These are phyloP conservation scores for Mychonastes homosphaera DNA, from an alignment of 139 green algal species.

Conservation along the genomic window DNA sequence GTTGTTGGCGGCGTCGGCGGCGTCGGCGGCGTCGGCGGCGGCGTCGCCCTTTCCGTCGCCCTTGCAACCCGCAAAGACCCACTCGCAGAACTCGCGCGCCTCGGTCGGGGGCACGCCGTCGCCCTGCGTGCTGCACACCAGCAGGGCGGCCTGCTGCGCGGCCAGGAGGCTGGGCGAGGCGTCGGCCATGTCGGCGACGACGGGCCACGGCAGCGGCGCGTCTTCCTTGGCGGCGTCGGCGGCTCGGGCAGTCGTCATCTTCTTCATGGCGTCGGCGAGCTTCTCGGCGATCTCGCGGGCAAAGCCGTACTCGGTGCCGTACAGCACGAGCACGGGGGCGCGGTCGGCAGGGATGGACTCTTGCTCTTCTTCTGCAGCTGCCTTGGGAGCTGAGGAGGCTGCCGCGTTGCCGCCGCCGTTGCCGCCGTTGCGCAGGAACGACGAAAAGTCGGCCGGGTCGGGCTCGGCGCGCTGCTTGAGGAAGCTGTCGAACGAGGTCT, in stretches of 20 bases:
- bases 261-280: slow-evolving; percentile 29
- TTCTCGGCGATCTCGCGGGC: slow-evolving; percentile 76
- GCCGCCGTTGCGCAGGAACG: slow-evolving; percentile 10
- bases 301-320: slow-evolving; percentile 84
- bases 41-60: too few species aligned
- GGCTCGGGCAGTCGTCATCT: neutral
- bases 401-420: neutral
- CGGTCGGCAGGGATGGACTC: slow-evolving; percentile 19
- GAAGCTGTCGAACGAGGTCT: slow-evolving; percentile 14
- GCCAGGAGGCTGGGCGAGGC: slow-evolving; percentile 20
- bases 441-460: slow-evolving; percentile 15
- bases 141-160: slow-evolving; percentile 46
- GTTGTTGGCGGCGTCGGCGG: too few species aligned
- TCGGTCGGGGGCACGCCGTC: slow-evolving; percentile 79
- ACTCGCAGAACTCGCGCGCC: slow-evolving; percentile 73
- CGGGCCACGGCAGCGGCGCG: too few species aligned
- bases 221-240: neutral
- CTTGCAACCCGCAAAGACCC: slow-evolving; percentile 43
- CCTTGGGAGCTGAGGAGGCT: neutral
- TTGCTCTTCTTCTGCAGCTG: neutral
- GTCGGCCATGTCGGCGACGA: neutral
- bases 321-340: slow-evolving; percentile 57
- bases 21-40: too few species aligned
- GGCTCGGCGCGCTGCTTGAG: neutral
- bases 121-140: slow-evolving; percentile 80